Percentiles rank a stretch among this genome's conserved stretches.
These are phyloP conservation scores for Amoeboaphelidium occidentale DNA, from an alignment of 371 early-diverging fungal genomes.

Conservation along the genomic window DNA sequence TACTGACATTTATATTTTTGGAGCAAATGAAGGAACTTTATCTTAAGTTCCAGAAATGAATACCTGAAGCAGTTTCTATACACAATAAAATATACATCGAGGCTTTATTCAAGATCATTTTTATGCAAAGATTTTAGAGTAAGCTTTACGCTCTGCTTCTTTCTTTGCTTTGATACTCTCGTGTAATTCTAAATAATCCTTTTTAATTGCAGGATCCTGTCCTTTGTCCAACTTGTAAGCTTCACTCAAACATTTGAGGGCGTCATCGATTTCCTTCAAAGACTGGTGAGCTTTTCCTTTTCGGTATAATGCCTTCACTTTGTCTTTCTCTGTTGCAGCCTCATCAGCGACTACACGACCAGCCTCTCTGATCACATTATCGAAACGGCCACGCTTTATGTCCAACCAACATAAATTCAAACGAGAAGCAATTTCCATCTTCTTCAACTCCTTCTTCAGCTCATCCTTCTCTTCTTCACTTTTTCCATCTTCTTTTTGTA, in stretches of 20 bases:
- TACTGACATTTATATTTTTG: conserved; percentile 56
- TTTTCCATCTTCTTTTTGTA: neutral
- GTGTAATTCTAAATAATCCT: neutral
- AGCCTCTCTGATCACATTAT: neutral
- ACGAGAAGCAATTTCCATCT: neutral
- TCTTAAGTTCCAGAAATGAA: neutral
- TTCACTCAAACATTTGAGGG: too few species aligned
- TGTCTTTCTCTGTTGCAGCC: neutral
- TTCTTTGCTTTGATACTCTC: neutral
- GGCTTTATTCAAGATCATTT: too few species aligned
- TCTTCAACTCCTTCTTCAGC: neutral
- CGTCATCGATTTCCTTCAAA: too few species aligned
- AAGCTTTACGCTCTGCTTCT: neutral
- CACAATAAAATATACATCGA: neutral
- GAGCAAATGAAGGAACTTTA: conserved; percentile 35
- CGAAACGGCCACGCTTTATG: neutral
- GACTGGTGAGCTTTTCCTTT: too few species aligned
- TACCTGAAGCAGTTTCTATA: neutral
- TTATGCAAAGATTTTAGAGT: neutral
- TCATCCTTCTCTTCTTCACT: neutral
- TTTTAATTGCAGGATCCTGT: neutral
- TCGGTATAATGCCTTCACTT: too few species aligned
- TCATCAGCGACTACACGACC: neutral
- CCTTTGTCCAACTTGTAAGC: too few species aligned
- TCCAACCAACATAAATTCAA: neutral